Evolutionary conservation across 2,329 filamentous ascomycete species (phyloP).

Genomic region (Tympanopsis confertula): DNA sequence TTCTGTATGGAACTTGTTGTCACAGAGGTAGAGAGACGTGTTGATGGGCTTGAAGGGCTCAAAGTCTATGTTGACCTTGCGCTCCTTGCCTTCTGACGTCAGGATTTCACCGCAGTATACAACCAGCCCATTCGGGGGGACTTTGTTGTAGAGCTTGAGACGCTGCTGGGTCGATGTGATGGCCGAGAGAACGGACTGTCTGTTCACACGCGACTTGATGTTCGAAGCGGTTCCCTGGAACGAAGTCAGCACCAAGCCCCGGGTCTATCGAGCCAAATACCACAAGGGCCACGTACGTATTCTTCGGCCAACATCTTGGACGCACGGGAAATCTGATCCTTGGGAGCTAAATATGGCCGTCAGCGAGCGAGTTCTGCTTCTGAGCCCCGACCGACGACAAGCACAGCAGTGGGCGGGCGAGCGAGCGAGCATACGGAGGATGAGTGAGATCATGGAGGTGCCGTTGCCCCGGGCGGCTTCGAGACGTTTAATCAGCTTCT

Average conservation of each 20-base stretch:
- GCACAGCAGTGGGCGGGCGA: constrained; percentile 11
- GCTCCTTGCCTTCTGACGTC: constrained; percentile 94
- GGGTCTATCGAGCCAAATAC: constrained; percentile 1
- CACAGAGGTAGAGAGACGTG: constrained; percentile 95
- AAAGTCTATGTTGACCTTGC: constrained; percentile 99
- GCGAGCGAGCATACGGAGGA: constrained; percentile 63
- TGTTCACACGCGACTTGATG: constrained; percentile 98
- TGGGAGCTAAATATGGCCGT: constrained; percentile 54
- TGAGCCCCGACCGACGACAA: neutral
- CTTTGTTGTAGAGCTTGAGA: constrained; percentile 97
- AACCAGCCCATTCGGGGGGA: constrained; percentile 91
- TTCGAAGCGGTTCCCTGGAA: constrained; percentile 87
- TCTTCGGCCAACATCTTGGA: constrained; percentile 99
- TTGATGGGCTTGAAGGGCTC: constrained; percentile 99
- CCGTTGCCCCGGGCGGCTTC: constrained; percentile 96
- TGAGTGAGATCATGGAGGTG: constrained; percentile 98
- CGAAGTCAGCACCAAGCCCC: constrained; percentile 1
- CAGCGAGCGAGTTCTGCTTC: constrained; percentile 4
- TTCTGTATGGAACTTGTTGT: constrained; percentile 99
- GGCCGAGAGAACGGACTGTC: constrained; percentile 91
- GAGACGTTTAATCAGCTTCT: constrained; percentile 98
- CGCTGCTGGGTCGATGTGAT: constrained; percentile 99
- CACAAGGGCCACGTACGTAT: constrained; percentile 54
- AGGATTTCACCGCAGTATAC: constrained; percentile 99
- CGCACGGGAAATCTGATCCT: constrained; percentile 91